phyloP scores from a whole-genome alignment of 1,284 basidiomycete species.

The Leccinum insolens region DNA sequence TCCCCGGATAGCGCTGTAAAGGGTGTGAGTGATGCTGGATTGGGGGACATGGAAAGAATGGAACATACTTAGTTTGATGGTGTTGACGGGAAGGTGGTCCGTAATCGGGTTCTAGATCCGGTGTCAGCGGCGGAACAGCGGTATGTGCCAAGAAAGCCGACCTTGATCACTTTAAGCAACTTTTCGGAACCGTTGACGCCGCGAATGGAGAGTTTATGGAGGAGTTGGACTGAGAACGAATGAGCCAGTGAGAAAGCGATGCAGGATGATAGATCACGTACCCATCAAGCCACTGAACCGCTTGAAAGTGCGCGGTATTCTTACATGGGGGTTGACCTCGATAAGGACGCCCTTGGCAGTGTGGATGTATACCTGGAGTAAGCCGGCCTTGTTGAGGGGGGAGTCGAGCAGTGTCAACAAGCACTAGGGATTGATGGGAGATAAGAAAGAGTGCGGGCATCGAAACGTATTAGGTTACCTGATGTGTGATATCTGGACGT shows the following conservation, averaged over 20 bases:
- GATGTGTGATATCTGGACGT: constrained; percentile 97
- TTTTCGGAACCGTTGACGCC: constrained; percentile 98
- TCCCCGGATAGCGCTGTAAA: constrained; percentile 87
- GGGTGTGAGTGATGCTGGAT: constrained; percentile 18
- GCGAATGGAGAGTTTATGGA: constrained; percentile 95
- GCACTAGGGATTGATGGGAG: constrained; percentile 57
- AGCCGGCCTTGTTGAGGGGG: constrained; percentile 95
- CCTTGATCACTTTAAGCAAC: constrained; percentile 94
- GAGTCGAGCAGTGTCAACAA: constrained; percentile 96
- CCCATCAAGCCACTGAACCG: constrained; percentile 99
- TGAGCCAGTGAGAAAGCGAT: constrained; percentile 3
- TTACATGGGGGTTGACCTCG: constrained; percentile 97
- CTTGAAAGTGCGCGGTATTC: constrained; percentile 98
- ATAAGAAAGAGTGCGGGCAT: constrained; percentile 7
- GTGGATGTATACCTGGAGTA: constrained; percentile 98
- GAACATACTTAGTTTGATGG: constrained; percentile 89
- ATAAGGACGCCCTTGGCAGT: constrained; percentile 97
- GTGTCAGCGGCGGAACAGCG: constrained; percentile 8
- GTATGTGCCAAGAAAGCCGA: constrained; percentile 28
- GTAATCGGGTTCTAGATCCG: constrained; percentile 83
- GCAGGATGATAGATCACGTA: constrained; percentile 42
- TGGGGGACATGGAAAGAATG: neutral
- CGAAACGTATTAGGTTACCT: constrained; percentile 60
- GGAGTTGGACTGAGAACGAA: constrained; percentile 80
- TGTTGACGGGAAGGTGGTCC: constrained; percentile 95